These are phyloP conservation scores for Penicillium sclerotigenum DNA, from an alignment of 2,329 filamentous ascomycete genomes.

Conservation along the genomic window DNA sequence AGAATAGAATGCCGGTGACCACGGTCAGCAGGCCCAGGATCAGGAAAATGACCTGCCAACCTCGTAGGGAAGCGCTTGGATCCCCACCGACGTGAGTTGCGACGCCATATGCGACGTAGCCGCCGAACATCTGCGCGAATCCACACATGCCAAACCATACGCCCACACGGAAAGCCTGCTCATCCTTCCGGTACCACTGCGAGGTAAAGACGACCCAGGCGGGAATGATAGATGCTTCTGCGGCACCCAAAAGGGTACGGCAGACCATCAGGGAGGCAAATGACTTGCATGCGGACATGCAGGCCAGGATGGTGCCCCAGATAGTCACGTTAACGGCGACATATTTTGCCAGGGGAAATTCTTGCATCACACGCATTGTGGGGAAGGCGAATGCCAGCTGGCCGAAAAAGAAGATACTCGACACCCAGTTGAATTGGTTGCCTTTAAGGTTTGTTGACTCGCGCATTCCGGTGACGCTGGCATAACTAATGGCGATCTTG, in stretches of 20 bases:
- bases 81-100: slow-evolving; percentile 28
- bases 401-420: slow-evolving; percentile 28
- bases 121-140: slow-evolving; percentile 38
- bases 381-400: slow-evolving; percentile 38
- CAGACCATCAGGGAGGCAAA: slow-evolving; percentile 51
- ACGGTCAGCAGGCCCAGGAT: slow-evolving; percentile 38
- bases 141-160: slow-evolving; percentile 34
- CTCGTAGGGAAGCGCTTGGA: slow-evolving; percentile 25
- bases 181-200: slow-evolving; percentile 34
- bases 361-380: slow-evolving; percentile 38
- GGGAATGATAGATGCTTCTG: slow-evolving; percentile 44
- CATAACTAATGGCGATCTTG: slow-evolving; percentile 26
- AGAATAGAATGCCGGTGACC: slow-evolving; percentile 37
- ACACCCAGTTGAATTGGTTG: slow-evolving; percentile 47
- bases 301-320: slow-evolving; percentile 31
- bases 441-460: slow-evolving; percentile 37
- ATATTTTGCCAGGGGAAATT: slow-evolving; percentile 41
- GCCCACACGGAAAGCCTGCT: slow-evolving; percentile 33
- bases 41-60: slow-evolving; percentile 42
- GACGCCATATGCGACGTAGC: slow-evolving; percentile 39
- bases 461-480: slow-evolving; percentile 28
- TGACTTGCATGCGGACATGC: slow-evolving; percentile 38
- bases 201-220: slow-evolving; percentile 30
- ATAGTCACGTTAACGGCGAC: slow-evolving; percentile 37
- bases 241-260: slow-evolving; percentile 52